Base-by-base conservation (phyloP, 208 protist species). In the Leishmania amazonensis region DNA sequence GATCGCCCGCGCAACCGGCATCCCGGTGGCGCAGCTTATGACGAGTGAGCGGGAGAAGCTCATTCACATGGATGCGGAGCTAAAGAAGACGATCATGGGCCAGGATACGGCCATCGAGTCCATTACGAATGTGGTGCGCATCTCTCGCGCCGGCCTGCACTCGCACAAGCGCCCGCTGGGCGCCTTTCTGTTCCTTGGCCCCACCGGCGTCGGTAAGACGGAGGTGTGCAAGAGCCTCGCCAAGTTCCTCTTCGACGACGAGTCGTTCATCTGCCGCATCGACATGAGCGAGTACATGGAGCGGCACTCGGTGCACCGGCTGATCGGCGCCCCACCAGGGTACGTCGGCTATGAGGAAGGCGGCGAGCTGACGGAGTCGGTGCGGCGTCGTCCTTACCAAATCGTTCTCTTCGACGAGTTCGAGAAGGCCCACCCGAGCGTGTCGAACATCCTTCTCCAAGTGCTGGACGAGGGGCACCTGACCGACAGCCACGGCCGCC, bases 271-370 rank as follows among this genome's bases (percentile, higher is more conserved):
- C 51, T 95, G 99, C 58, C 94, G 99, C 40, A 98, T 99, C 75
- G 99, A 99, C 93, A 99, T 99, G 99, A 97, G 90, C 78, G 99
- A 99, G 91, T 99, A 99, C 91, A 99, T 99, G 97, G 98, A 99
- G 87, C 77, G 90, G 67, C 98, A 99, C 88, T 93, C 93, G 11
- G 98, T 99, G 4, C 86, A 98, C 24, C 89, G 99, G 45, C 92
- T 99, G 6, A 99, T 99, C 84, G 99, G 99, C 42, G 93, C 98
- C 15, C 98, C 99, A 49, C 99, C 99, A 17, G 99, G 99, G 53
- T 99, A 99, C 84, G 98, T 99, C 51, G 99, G 99, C 57, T 99
- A 99, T 83, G 99, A 99, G 40, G 93, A 99, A 80, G 99, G 99
- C 70, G 99, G 99, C 35, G 93, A 99, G 87, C 92, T 99, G 62